A percentile compares a stretch with the other conserved stretches of the same genome.
Conservation (phyloP, 2,329 filamentous ascomycete species). For the Aspergillus sp. region DNA sequence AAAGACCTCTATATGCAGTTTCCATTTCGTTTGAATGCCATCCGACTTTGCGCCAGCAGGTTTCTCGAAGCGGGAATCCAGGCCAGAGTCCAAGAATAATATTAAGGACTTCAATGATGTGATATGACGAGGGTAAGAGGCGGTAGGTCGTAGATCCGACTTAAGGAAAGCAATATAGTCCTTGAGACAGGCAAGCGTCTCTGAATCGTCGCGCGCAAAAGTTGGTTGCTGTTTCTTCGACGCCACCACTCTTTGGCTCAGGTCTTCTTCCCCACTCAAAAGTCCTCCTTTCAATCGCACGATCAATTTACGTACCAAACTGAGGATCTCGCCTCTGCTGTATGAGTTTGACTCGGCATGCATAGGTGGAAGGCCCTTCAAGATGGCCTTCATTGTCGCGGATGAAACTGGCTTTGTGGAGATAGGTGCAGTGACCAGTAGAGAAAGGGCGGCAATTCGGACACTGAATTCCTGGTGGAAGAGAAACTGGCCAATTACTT, state of each 20-base stretch:
- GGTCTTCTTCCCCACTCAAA: slow-evolving; percentile 27
- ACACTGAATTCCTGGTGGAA: slow-evolving; percentile 59
- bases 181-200: slow-evolving; percentile 55
- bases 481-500: slow-evolving; percentile 36
- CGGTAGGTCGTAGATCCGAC: slow-evolving; percentile 71
- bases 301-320: slow-evolving; percentile 71
- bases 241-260: slow-evolving; percentile 20
- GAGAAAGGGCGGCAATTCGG: slow-evolving; percentile 74
- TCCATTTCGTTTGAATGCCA: slow-evolving; percentile 50
- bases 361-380: slow-evolving; percentile 64
- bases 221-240: slow-evolving; percentile 15
- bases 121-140: slow-evolving; percentile 87
- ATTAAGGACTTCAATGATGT: slow-evolving; percentile 70
- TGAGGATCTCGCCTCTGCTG: slow-evolving; percentile 76
- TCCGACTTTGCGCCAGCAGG: slow-evolving; percentile 47
- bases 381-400: slow-evolving; percentile 61
- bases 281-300: slow-evolving; percentile 70
- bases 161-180: slow-evolving; percentile 74
- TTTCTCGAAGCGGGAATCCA: slow-evolving; percentile 51
- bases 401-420: slow-evolving; percentile 70
- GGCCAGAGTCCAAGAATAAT: slow-evolving; percentile 65
- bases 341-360: slow-evolving; percentile 85
- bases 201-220: slow-evolving; percentile 52
- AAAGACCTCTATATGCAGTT: slow-evolving; percentile 47
- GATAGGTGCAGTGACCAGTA: slow-evolving; percentile 72